Base-by-base conservation (phyloP, 345 rosid species). In the Lagerstroemia speciosa region DNA sequence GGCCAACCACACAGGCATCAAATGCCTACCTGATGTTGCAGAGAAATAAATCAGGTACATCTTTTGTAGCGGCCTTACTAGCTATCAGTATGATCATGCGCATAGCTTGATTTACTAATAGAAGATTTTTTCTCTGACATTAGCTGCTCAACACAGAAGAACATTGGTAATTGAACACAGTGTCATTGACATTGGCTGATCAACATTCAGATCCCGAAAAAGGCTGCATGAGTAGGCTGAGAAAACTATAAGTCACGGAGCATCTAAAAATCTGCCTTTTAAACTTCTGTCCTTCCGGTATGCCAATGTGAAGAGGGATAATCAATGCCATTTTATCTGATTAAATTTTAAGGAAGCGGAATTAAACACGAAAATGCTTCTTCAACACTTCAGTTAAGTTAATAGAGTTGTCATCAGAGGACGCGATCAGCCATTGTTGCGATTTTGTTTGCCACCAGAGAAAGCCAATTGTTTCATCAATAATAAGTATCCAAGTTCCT, bases 1-100 rank as follows among this genome's bases (percentile, higher is more conserved):
- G 89, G 43, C 98, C 97, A 38, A 93, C 88, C 62, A 93, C 89
- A 67, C 87, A 93, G 0, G 96, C 98, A 73, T 93, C 97, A 81
- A 91, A 91, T 27, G 87, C 78, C 98, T 93, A 72, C 68, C 67
- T 32, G 1, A 20, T 2, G 20, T 58, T 58, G 15, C 65, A 30
- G 71, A 30, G 26, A 12, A 67, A 63, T 30, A 19, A 46, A 62
- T 43, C 38, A 72, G 62, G 6, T 67, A 38, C 31, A 27, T 65
- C 33, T 26, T 22, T 14, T 58, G 11, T 26, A 7, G 20, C 66
- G 19, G 40, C 24, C 14, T 30, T 14, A 61, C 36, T 11, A 62
- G 19, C 6, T n/a, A 48, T 48, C 22, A 48, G 7, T 7, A 12
- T 15, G 9, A 0, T 4, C 22, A 12, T 62, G 65, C 17, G n/a